These are phyloP conservation scores for Chlamydomonas eustigma DNA, from an alignment of 139 green algal genomes.

Conservation along the genomic window DNA sequence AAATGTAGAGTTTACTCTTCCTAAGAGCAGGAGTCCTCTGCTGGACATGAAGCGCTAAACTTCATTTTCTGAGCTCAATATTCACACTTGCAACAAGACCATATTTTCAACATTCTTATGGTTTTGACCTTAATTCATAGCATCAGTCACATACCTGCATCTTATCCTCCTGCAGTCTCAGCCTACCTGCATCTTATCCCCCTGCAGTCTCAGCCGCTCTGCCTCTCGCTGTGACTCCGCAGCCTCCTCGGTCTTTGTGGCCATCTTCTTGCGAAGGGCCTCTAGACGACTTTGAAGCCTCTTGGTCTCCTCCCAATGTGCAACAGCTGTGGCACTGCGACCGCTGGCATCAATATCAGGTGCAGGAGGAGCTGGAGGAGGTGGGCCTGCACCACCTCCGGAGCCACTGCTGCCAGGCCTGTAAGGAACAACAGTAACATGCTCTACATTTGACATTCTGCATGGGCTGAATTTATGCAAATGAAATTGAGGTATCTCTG, in stretches of 20 bases:
- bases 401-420: neutral
- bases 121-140: too few species aligned
- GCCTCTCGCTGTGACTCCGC: constrained; percentile 36
- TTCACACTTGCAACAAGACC: too few species aligned
- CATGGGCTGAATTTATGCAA: too few species aligned
- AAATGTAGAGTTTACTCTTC: too few species aligned
- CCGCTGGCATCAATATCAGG: neutral
- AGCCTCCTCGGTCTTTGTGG: constrained; percentile 46
- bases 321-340: constrained; percentile 11
- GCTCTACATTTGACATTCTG: too few species aligned
- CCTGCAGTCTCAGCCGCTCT: constrained; percentile 21
- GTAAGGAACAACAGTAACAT: too few species aligned
- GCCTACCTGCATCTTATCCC: constrained; percentile 15
- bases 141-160: too few species aligned
- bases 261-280: constrained; percentile 46
- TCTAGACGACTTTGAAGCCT: constrained; percentile 64
- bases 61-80: too few species aligned
- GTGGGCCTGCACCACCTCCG: neutral
- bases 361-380: neutral
- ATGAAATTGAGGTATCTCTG: too few species aligned
- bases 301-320: constrained; percentile 74
- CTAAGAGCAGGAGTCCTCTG: too few species aligned
- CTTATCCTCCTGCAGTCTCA: neutral
- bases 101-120: too few species aligned
- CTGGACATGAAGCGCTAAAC: too few species aligned